A percentile compares a stretch with the other conserved stretches of the same genome.
phyloP scores from a whole-genome alignment of 352 stramenopile genomes.

The Phytopythium boreale region DNA sequence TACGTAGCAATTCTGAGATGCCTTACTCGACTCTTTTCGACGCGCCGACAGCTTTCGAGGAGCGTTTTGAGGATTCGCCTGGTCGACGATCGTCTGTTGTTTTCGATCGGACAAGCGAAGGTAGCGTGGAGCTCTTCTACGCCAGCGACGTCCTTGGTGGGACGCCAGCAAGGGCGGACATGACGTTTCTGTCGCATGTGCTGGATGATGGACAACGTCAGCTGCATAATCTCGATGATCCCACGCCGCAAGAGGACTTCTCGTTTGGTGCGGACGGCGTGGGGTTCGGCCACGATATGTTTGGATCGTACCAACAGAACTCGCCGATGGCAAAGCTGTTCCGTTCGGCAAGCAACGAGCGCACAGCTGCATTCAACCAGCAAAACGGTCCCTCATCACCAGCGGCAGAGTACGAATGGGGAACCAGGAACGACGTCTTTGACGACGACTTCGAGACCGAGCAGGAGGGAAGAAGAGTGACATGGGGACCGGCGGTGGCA shows the following conservation, averaged over 20 bases:
- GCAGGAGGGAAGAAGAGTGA: background rate
- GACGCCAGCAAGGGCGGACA: background rate
- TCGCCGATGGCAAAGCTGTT: background rate
- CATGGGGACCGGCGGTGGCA: background rate
- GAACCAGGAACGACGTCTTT: background rate
- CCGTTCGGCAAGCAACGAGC: background rate
- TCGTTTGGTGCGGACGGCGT: too few species aligned
- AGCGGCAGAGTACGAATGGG: background rate
- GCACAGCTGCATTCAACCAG: background rate
- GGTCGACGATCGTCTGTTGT: conserved; percentile 4
- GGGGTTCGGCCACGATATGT: background rate
- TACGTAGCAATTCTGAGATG: background rate
- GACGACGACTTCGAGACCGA: too few species aligned
- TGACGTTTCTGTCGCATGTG: background rate
- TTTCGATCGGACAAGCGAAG: conserved; percentile 7
- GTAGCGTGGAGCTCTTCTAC: conserved; percentile 9
- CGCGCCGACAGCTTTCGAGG: background rate
- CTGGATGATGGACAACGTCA: background rate
- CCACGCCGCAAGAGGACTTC: background rate
- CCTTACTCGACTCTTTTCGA: background rate
- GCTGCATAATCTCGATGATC: background rate
- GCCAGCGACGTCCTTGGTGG: conserved; percentile 7
- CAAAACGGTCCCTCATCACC: background rate
- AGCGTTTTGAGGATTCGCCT: background rate
- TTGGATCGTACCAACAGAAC: background rate